phyloP scores from a whole-genome alignment of 495 filamentous ascomycete species.

The Penicillium macrosclerotiorum region DNA sequence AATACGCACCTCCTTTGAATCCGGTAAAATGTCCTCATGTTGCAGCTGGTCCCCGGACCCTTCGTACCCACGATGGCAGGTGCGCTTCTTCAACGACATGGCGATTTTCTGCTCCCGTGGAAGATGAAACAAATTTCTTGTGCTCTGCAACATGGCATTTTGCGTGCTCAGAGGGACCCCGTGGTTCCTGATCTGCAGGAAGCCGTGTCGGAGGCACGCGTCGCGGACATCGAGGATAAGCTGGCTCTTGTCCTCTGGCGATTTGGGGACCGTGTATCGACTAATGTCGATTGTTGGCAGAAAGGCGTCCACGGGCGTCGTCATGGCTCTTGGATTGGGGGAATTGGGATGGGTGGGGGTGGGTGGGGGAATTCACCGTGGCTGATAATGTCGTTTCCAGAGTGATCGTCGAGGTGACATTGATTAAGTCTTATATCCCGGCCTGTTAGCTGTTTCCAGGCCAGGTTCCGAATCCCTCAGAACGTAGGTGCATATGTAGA shows the following conservation, averaged over 20 bases:
- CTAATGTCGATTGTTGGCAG: not conserved
- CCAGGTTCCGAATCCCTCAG: no score
- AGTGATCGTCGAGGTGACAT: no score
- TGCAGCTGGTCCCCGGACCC: constrained; percentile 20
- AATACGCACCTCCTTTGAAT: constrained; percentile 35
- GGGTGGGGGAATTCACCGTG: no score
- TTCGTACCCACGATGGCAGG: constrained; percentile 39
- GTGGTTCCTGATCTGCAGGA: constrained; percentile 39
- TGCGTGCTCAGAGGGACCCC: constrained; percentile 28
- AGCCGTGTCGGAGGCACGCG: constrained; percentile 34
- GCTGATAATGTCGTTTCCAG: no score
- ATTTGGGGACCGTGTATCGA: not conserved
- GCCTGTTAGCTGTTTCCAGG: no score
- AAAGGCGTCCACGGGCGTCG: not conserved
- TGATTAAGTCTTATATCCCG: no score
- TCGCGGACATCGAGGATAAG: constrained; percentile 31
- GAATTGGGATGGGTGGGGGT: no score
- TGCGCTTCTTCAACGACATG: constrained; percentile 30
- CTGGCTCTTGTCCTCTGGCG: not conserved
- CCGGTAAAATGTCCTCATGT: constrained; percentile 30
- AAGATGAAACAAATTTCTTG: constrained; percentile 27
- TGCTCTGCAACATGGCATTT: constrained; percentile 16
- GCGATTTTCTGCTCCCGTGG: constrained; percentile 34
- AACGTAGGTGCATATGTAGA: no score
- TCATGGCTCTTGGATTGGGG: no score